phyloP scores from a whole-genome alignment of 2,329 filamentous ascomycete species.

The Fusarium armeniacum region DNA sequence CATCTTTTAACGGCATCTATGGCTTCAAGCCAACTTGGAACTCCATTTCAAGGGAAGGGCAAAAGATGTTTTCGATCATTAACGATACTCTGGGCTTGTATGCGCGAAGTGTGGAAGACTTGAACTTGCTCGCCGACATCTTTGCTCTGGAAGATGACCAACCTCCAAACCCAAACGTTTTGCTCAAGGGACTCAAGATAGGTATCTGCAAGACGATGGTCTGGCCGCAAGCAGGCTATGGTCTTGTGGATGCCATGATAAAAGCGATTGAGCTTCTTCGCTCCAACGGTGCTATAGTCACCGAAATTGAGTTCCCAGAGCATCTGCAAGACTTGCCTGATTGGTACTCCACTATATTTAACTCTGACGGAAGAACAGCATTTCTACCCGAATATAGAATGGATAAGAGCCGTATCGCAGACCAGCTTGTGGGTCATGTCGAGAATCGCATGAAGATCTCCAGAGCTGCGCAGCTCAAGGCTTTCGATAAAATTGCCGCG shows the following conservation, averaged over 20 bases:
- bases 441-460: slow-evolving; percentile 60
- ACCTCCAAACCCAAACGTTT: slow-evolving; percentile 40
- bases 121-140: slow-evolving; percentile 66
- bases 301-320: slow-evolving; percentile 64
- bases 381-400: slow-evolving; percentile 67
- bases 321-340: slow-evolving; percentile 53
- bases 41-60: slow-evolving; percentile 22
- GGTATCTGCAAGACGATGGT: slow-evolving; percentile 65
- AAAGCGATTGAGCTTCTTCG: slow-evolving; percentile 55
- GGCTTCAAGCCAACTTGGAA: slow-evolving; percentile 44
- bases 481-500: slow-evolving; percentile 65
- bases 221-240: slow-evolving; percentile 60
- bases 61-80: slow-evolving; percentile 24
- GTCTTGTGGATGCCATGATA: slow-evolving; percentile 56
- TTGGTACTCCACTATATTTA: slow-evolving; percentile 62
- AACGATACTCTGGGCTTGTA: slow-evolving; percentile 72
- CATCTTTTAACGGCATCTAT: slow-evolving; percentile 69
- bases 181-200: slow-evolving; percentile 62
- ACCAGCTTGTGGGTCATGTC: slow-evolving; percentile 61
- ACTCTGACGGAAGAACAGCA: slow-evolving; percentile 63
- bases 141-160: slow-evolving; percentile 68
- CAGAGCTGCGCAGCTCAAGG: slow-evolving; percentile 62
- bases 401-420: slow-evolving; percentile 59
- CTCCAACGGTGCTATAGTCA: slow-evolving; percentile 62
- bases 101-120: slow-evolving; percentile 67